These are phyloP conservation scores for Fusarium annulatum DNA, from an alignment of 2,329 filamentous ascomycete species.

Conservation along the genomic window DNA sequence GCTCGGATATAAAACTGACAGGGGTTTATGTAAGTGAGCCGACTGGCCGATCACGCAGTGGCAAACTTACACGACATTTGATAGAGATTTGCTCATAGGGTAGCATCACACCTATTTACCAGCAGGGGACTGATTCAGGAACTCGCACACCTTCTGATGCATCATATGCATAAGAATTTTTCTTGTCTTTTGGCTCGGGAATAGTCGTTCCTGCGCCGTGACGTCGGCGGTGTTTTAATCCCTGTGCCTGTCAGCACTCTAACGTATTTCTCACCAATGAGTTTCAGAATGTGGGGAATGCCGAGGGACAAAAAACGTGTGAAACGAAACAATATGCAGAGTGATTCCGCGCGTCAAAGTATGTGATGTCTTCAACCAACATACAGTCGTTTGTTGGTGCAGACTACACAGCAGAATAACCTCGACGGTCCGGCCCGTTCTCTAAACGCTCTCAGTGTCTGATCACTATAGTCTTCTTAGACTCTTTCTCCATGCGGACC, in stretches of 20 bases:
- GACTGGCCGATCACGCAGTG: background rate
- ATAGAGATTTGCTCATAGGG: background rate
- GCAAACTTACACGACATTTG: background rate
- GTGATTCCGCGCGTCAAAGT: background rate
- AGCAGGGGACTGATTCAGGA: background rate
- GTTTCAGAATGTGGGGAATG: slow-evolving; percentile 2
- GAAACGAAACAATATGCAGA: background rate
- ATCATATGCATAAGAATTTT: background rate
- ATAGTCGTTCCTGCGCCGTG: background rate
- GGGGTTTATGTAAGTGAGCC: slow-evolving; percentile 4
- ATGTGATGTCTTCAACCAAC: background rate
- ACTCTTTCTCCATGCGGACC: background rate
- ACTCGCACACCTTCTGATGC: background rate
- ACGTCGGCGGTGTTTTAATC: slow-evolving; percentile 7
- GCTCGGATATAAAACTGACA: background rate
- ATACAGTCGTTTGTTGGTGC: background rate
- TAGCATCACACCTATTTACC: background rate
- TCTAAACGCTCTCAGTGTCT: slow-evolving; percentile 1
- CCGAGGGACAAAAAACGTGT: slow-evolving; percentile 7
- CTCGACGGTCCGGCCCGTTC: slow-evolving; percentile 32
- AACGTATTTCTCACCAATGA: background rate
- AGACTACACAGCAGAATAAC: background rate
- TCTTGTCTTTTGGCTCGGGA: background rate
- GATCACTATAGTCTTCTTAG: background rate
- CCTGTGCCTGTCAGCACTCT: slow-evolving; percentile 19